A percentile compares a stretch with the other conserved stretches of the same genome.
phyloP scores from a whole-genome alignment of 768 basidiomycete species.

The Panaeolus papilionaceus region DNA sequence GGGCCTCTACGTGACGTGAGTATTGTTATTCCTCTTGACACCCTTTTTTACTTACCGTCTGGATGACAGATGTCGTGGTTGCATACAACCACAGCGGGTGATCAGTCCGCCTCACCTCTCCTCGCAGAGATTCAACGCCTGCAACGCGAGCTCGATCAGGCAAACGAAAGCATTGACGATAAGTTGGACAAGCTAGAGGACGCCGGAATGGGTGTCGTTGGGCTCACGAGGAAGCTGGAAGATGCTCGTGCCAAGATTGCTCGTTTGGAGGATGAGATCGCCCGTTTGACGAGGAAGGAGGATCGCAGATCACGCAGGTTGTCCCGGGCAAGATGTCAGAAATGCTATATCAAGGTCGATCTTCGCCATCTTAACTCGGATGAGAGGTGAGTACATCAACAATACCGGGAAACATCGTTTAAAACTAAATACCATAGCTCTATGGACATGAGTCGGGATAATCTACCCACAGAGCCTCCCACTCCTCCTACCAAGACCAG shows the following conservation, averaged over 20 bases:
- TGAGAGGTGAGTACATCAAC: slow-evolving; percentile 57
- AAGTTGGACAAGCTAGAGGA: slow-evolving; percentile 88
- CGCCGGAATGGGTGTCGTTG: slow-evolving; percentile 76
- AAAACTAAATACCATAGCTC: slow-evolving; percentile 45
- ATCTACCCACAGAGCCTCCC: slow-evolving; percentile 61
- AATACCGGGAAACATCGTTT: slow-evolving; percentile 1
- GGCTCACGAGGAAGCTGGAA: slow-evolving; percentile 71
- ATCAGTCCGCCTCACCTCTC: slow-evolving; percentile 64
- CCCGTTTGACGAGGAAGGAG: slow-evolving; percentile 67
- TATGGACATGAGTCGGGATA: slow-evolving; percentile 54
- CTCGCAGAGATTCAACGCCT: slow-evolving; percentile 76
- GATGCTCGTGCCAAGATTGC: slow-evolving; percentile 68
- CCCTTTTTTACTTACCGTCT: slow-evolving; percentile 1
- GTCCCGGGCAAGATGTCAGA: slow-evolving; percentile 67
- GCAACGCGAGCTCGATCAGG: slow-evolving; percentile 75
- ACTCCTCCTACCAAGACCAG: slow-evolving; percentile 73
- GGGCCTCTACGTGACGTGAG: slow-evolving; percentile 79
- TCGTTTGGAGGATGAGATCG: slow-evolving; percentile 70
- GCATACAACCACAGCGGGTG: slow-evolving; percentile 58
- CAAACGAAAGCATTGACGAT: slow-evolving; percentile 87
- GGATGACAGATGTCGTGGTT: slow-evolving; percentile 75
- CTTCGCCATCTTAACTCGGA: slow-evolving; percentile 52
- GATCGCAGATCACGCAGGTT: slow-evolving; percentile 70
- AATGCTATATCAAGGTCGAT: slow-evolving; percentile 71
- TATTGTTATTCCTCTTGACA: slow-evolving; percentile 17